phyloP scores from a whole-genome alignment of 305 asterid genomes.

The Fraxinus velutina region DNA sequence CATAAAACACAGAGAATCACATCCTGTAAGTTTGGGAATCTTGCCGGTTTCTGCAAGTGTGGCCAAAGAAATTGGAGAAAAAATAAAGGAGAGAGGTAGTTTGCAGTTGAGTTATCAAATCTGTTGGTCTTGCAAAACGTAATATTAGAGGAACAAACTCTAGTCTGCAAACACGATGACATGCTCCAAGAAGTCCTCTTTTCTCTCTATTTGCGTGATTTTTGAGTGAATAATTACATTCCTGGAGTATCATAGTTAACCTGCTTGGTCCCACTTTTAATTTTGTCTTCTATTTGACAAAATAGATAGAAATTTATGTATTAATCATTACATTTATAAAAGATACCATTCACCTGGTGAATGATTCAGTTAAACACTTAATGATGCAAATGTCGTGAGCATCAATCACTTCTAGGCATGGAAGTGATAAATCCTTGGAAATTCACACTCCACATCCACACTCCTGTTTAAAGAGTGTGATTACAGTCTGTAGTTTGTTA shows the following conservation, averaged over 20 bases:
- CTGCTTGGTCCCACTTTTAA: background rate
- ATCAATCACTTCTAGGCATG: background rate
- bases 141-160: background rate
- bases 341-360: background rate
- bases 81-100: background rate
- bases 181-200: background rate
- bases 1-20: background rate
- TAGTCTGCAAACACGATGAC: background rate
- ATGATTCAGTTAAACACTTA: background rate
- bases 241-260: background rate
- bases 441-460: background rate
- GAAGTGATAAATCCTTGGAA: background rate
- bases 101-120: background rate
- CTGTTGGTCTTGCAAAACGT: background rate
- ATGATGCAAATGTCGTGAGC: background rate
- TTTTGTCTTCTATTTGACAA: background rate
- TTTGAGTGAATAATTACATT: background rate
- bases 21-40: background rate
- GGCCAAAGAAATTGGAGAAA: background rate
- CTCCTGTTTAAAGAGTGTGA: background rate
- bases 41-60: background rate
- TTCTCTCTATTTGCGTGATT: background rate
- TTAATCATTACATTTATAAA: background rate
- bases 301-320: background rate
- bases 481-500: background rate